These are phyloP conservation scores for Cytospora piceicola DNA, from an alignment of 2,329 filamentous ascomycete genomes.

Conservation along the genomic window DNA sequence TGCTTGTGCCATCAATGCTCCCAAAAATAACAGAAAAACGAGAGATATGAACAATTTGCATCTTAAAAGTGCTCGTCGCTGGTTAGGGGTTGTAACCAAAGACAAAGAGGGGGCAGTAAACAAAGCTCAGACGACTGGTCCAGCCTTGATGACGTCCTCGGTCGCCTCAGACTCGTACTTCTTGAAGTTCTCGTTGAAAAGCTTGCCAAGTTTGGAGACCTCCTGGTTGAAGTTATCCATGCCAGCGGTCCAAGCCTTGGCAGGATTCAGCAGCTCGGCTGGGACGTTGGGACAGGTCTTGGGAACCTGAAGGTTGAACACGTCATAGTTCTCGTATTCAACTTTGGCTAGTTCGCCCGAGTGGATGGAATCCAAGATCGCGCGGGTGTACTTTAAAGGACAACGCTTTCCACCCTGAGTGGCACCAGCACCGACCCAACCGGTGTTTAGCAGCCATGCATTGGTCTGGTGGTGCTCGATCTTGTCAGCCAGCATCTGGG, in stretches of 20 bases:
- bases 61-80: conserved; percentile 1
- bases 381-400: conserved; percentile 97
- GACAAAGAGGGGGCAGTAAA: neutral
- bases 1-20: conserved; percentile 20
- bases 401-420: conserved; percentile 94
- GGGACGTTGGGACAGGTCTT: conserved; percentile 89
- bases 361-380: conserved; percentile 98
- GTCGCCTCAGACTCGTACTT: conserved; percentile 90
- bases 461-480: conserved; percentile 94
- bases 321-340: conserved; percentile 92
- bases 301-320: conserved; percentile 97
- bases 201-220: conserved; percentile 83
- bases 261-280: conserved; percentile 90
- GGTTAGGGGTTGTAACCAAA: neutral
- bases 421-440: conserved; percentile 92
- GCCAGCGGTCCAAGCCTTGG: conserved; percentile 86
- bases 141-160: conserved; percentile 73
- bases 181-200: conserved; percentile 97
- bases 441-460: conserved; percentile 98
- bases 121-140: conserved; percentile 47
- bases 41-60: conserved; percentile 18
- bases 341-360: conserved; percentile 90
- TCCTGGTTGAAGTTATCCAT: conserved; percentile 81
- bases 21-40: neutral
- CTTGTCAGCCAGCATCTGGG: conserved; percentile 97